These are phyloP conservation scores for Solanum sitiens DNA, from an alignment of 257 asterid species.

Conservation along the genomic window DNA sequence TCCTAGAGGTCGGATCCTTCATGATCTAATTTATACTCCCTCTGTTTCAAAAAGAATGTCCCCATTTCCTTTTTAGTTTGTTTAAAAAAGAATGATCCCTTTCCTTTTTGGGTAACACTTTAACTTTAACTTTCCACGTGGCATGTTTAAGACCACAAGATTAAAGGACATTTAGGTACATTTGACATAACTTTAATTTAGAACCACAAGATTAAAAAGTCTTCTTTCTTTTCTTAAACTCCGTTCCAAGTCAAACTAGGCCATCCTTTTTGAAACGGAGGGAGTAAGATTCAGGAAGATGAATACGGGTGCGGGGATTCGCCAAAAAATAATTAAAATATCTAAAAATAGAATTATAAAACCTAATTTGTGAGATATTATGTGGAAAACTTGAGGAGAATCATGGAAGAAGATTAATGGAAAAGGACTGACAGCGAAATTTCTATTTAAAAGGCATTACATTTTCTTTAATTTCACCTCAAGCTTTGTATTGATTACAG, in stretches of 20 bases:
- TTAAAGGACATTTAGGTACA: too few relatives aligned
- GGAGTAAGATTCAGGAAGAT: background rate
- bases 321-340: background rate
- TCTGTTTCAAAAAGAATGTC: too few relatives aligned
- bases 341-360: background rate
- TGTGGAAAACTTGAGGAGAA: background rate
- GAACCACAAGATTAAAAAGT: too few relatives aligned
- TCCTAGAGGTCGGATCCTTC: background rate
- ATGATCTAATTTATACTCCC: background rate
- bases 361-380: background rate
- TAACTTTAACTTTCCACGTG: too few relatives aligned
- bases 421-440: background rate
- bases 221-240: too few relatives aligned
- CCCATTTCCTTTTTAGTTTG: too few relatives aligned
- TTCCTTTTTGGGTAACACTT: too few relatives aligned
- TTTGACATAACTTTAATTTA: too few relatives aligned
- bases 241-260: too few relatives aligned
- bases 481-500: background rate
- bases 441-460: background rate
- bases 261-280: too few relatives aligned
- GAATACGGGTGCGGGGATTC: background rate
- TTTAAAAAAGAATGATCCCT: too few relatives aligned
- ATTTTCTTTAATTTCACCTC: background rate
- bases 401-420: background rate
- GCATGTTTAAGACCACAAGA: too few relatives aligned